phyloP scores from a whole-genome alignment of 768 basidiomycete genomes.

The Termitomyces heimii region DNA sequence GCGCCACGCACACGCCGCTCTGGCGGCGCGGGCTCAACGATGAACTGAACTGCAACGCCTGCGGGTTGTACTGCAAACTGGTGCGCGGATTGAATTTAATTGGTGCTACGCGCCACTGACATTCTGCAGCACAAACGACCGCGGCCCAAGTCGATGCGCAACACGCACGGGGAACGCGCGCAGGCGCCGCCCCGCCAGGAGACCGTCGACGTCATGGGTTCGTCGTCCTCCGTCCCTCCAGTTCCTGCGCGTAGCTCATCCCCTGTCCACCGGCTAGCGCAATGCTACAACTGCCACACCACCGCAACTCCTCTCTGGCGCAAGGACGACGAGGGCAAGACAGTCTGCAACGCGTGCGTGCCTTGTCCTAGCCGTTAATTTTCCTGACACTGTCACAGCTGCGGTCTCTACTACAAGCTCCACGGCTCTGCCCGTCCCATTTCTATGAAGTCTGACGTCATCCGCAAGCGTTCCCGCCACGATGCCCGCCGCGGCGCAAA shows the following conservation, averaged over 20 bases:
- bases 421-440: conserved; percentile 84
- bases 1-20: conserved; percentile 82
- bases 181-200: conserved; percentile 63
- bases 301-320: conserved; percentile 87
- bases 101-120: no score
- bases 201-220: conserved; percentile 68
- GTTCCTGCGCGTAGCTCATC: conserved; percentile 22
- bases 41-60: conserved; percentile 86
- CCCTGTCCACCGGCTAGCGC: conserved; percentile 43
- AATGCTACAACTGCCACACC: conserved; percentile 89
- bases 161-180: conserved; percentile 66
- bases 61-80: conserved; percentile 82
- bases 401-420: conserved; percentile 80
- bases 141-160: conserved; percentile 83
- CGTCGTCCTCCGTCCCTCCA: conserved; percentile 27
- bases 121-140: conserved; percentile 86
- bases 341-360: conserved; percentile 86
- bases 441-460: conserved; percentile 88
- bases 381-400: conserved; percentile 33
- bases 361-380: conserved; percentile 1
- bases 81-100: no score
- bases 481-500: conserved; percentile 60
- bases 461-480: conserved; percentile 81
- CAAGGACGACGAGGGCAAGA: conserved; percentile 89
- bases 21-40: conserved; percentile 86